Percentiles rank a stretch among this genome's conserved stretches.
Conservation (phyloP, 768 basidiomycete species). For the Trametes villosa region DNA sequence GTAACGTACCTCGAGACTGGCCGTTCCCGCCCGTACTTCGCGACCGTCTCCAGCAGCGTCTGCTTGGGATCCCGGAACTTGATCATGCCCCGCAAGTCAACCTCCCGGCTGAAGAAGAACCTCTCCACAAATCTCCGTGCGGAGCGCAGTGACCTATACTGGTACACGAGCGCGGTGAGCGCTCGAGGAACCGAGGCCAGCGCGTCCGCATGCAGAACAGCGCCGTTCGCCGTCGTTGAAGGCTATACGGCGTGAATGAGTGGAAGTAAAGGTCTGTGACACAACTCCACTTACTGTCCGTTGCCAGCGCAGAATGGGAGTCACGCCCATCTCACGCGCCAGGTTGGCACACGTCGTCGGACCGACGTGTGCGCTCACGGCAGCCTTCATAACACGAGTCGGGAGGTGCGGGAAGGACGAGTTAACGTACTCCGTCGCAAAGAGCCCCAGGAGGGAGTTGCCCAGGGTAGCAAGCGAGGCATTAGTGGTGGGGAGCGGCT, state of each 20-base stretch:
- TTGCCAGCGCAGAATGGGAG: constrained; percentile 81
- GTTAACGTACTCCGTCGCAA: constrained; percentile 83
- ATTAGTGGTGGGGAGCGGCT: constrained; percentile 66
- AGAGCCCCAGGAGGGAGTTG: constrained; percentile 88
- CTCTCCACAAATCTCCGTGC: constrained; percentile 90
- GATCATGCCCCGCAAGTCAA: constrained; percentile 79
- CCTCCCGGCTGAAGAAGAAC: constrained; percentile 84
- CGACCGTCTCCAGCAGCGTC: constrained; percentile 72
- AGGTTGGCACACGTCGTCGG: constrained; percentile 81
- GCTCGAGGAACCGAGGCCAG: constrained; percentile 87
- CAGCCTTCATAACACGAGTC: constrained; percentile 88
- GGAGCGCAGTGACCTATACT: constrained; percentile 79
- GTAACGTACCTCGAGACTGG: constrained; percentile 67
- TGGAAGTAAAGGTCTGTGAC: background rate
- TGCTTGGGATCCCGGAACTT: constrained; percentile 85
- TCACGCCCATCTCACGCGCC: constrained; percentile 83
- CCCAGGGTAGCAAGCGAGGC: constrained; percentile 75
- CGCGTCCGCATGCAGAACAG: constrained; percentile 80
- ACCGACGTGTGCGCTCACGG: constrained; percentile 91
- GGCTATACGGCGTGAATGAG: constrained; percentile 36
- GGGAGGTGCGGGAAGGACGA: constrained; percentile 88
- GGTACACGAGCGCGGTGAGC: constrained; percentile 86
- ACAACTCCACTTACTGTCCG: constrained; percentile 56
- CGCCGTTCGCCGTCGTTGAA: constrained; percentile 49
- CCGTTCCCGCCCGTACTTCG: constrained; percentile 65